Evolutionary conservation across 192 early-diverging fungal genomes (phyloP).

Genomic region (Backusella luteola): DNA sequence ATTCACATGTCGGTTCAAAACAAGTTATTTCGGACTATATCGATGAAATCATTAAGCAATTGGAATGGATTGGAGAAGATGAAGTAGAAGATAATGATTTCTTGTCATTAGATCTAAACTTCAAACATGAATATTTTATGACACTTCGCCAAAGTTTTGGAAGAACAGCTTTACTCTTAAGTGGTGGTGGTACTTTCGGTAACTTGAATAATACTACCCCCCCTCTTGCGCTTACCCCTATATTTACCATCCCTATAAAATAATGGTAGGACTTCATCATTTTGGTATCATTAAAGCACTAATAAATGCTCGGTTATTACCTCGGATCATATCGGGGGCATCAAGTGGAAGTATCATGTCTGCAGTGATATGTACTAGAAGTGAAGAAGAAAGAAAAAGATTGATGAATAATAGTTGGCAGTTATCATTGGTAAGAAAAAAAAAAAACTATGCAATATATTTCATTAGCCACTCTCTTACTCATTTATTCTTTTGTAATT

Average conservation of each 20-base stretch:
- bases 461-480: neutral
- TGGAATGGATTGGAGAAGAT: slow-evolving; percentile 67
- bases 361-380: slow-evolving; percentile 74
- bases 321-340: slow-evolving; percentile 84
- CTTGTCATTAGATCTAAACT: slow-evolving; percentile 45
- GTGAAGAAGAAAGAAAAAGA: slow-evolving; percentile 68
- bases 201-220: neutral
- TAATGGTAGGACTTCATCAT: slow-evolving; percentile 65
- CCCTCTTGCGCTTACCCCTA: neutral
- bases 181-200: slow-evolving; percentile 87
- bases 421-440: slow-evolving; percentile 44
- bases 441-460: neutral
- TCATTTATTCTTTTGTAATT: neutral
- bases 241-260: neutral
- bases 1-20: slow-evolving; percentile 71
- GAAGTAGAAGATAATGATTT: neutral
- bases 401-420: slow-evolving; percentile 51
- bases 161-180: slow-evolving; percentile 83
- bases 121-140: slow-evolving; percentile 74
- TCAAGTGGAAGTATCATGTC: slow-evolving; percentile 88
- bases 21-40: slow-evolving; percentile 77
- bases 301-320: slow-evolving; percentile 66
- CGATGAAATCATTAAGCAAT: slow-evolving; percentile 67
- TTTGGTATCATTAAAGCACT: slow-evolving; percentile 79
- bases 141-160: slow-evolving; percentile 80